Evolutionary conservation across 257 asterid genomes (phyloP), one percentile per base, ranked within the genome.

Genomic region (Ilex aquifolium): DNA sequence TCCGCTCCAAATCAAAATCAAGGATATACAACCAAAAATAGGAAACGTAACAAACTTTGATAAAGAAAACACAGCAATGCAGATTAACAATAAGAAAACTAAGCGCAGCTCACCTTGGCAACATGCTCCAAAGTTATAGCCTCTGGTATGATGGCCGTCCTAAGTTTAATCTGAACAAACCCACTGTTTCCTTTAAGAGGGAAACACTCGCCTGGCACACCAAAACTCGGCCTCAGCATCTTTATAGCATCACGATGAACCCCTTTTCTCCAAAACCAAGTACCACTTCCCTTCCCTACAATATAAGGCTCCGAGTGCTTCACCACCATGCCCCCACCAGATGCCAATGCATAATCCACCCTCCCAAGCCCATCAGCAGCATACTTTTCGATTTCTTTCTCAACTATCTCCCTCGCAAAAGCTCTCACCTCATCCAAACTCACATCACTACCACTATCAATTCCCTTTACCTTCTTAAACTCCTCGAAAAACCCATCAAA

Each of bases 151-250:
- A 90, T 87, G 59, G 87, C 72, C 56, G 80, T 56, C 78, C 92
- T 80, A 36, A 93, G 95, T 74, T 55, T 76, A 57, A 93, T 80
- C 73, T 71, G 88, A 31, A 90, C 87, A 80, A 83, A 87, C 6
- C 97, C 97, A 61, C 60, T 64, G 40, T 74, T 71, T 49, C 96
- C 94, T 31, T 83, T 87, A 13, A 93, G 81, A 9, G 96, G 81
- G 73, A 90, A 89, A 72, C 99, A 93, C 21, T 85, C 88, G 14
- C 97, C 97, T 46, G 99, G 99, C 82, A 90, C 97, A 63, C 99
- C 99, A 75, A 93, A 90, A 76, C 97, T 93, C 6, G 99, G 97
- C 64, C 65, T 79, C 55, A 93, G 64, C 85, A 93, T 87, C 88
- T 75, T 88, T 61, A 71, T 77, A 8, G 95, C 83, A 62, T 79